A percentile compares a stretch with the other conserved stretches of the same genome.
These are phyloP conservation scores for Microdochium trichocladiopsis DNA, from an alignment of 2,329 filamentous ascomycete genomes.

Conservation along the genomic window DNA sequence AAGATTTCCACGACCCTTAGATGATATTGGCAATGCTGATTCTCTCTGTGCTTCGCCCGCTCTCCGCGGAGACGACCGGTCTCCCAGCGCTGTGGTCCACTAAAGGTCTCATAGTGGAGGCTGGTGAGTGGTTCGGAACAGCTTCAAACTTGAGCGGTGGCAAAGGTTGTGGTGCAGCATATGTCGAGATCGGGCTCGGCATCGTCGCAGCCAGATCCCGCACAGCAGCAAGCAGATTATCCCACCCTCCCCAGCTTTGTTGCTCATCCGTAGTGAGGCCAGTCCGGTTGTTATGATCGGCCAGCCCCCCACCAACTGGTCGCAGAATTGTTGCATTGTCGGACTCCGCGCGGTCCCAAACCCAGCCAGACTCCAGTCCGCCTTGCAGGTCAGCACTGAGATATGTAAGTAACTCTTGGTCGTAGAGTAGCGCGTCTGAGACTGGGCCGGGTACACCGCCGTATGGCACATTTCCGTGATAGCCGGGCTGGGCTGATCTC, in stretches of 20 bases:
- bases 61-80: slow-evolving; percentile 15
- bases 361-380: slow-evolving; percentile 70
- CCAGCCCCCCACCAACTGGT: slow-evolving; percentile 27
- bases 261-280: slow-evolving; percentile 49
- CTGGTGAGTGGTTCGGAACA: slow-evolving; percentile 12
- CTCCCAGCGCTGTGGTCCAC: slow-evolving; percentile 22
- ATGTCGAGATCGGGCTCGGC: slow-evolving; percentile 15
- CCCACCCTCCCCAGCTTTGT: slow-evolving; percentile 76
- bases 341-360: slow-evolving; percentile 63
- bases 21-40: slow-evolving; percentile 40
- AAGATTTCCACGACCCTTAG: too few relatives aligned
- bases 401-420: slow-evolving; percentile 87
- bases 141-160: slow-evolving; percentile 24
- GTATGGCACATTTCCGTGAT: slow-evolving; percentile 16
- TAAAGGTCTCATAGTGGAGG: slow-evolving; percentile 8
- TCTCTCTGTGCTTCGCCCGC: slow-evolving; percentile 32
- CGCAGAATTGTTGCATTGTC: slow-evolving; percentile 23
- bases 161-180: slow-evolving; percentile 17
- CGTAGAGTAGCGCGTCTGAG: slow-evolving; percentile 33
- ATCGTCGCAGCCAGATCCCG: slow-evolving; percentile 39
- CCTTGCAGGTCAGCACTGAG: slow-evolving; percentile 82
- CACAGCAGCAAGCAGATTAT: slow-evolving; percentile 59
- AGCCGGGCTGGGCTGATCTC: not conserved
- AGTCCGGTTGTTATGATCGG: slow-evolving; percentile 39
- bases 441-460: slow-evolving; percentile 24